These are phyloP conservation scores for Raffaelea ambrosiae DNA, from an alignment of 2,329 filamentous ascomycete species.

Conservation along the genomic window DNA sequence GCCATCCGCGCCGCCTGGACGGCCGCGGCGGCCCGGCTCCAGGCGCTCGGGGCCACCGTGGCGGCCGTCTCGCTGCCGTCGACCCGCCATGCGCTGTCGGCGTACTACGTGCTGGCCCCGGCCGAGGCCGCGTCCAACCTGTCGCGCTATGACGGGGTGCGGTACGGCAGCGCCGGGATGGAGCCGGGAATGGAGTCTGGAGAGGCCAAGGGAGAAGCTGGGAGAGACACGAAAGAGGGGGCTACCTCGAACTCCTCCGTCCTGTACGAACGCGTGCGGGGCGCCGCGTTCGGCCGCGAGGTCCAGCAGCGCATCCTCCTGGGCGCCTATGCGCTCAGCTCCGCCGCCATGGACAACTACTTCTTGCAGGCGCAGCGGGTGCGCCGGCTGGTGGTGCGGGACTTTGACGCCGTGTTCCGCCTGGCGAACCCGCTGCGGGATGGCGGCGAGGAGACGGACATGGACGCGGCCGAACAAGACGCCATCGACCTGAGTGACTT, in stretches of 20 bases:
- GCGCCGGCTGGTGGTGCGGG: constrained; percentile 70
- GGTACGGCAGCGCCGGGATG: constrained; percentile 61
- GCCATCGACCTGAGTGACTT: constrained; percentile 52
- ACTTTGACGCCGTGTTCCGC: constrained; percentile 76
- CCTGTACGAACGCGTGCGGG: constrained; percentile 69
- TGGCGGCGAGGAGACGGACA: constrained; percentile 53
- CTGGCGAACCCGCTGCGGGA: constrained; percentile 56
- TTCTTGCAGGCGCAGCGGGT: constrained; percentile 91
- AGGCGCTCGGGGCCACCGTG: constrained; percentile 58
- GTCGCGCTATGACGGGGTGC: constrained; percentile 93
- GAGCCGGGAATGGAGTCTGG: no score
- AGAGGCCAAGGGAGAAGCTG: no score
- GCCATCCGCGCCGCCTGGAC: constrained; percentile 64
- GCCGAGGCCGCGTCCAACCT: constrained; percentile 95
- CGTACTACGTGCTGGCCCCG: constrained; percentile 92
- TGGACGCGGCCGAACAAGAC: constrained; percentile 57
- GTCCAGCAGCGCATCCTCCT: constrained; percentile 81
- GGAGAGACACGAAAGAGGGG: constrained; percentile 24
- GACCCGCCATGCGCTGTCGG: constrained; percentile 76
- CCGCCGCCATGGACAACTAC: constrained; percentile 89
- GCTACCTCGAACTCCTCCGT: constrained; percentile 44
- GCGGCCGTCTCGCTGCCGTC: constrained; percentile 72
- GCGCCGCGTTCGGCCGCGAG: constrained; percentile 69
- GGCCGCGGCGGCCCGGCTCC: constrained; percentile 49
- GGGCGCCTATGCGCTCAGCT: constrained; percentile 83